Evolutionary conservation across 2,329 filamentous ascomycete genomes (phyloP), one percentile per base, ranked within the genome.

Genomic region (Tricladium varicosporioides): DNA sequence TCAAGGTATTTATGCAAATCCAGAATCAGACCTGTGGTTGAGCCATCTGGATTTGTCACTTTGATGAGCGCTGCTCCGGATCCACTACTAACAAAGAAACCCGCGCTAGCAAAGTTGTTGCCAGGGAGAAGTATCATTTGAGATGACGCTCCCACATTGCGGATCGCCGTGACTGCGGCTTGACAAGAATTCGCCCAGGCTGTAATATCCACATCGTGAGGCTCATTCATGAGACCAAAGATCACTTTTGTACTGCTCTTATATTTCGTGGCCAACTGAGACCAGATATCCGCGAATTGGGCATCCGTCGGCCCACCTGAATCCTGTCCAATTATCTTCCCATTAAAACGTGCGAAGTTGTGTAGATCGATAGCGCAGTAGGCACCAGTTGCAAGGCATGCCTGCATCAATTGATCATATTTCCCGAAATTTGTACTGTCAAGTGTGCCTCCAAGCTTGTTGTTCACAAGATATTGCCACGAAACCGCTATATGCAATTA

Each of bases 161-260:
- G 80, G 63, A 89, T 88, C 2, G 84, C 85, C 0, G 80, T 84
- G 2, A 89, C 85, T 10, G 76, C 84, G 11, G 75, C 76, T 67
- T 89, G 86, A 60, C 81, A 80, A 0, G 81, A 84, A 7, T 75
- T 69, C 0, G 80, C 82, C 85, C 86, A 88, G 1, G 72, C 66
- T 33, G 68, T 70, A 60, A 87, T 75, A 54, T 65, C 61, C 16
- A 65, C 49, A 54, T 67, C 65, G 48, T 68, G 64, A 5, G 65
- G 65, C 72, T 85, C 86, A 70, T 89, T 89, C 85, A 88, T 88
- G 51, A 89, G 68, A 32, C 83, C 85, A 59, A 88, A 86, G 5
- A 81, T 76, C 36, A 88, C 74, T 61, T 80, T 82, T 51, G 75
- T 69, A 27, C 60, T 59, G 11, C 67, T 66, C 16, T 75, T 76